Evolutionary conservation across 495 filamentous ascomycete genomes (phyloP).

Genomic region (Glarea lozoyensis): DNA sequence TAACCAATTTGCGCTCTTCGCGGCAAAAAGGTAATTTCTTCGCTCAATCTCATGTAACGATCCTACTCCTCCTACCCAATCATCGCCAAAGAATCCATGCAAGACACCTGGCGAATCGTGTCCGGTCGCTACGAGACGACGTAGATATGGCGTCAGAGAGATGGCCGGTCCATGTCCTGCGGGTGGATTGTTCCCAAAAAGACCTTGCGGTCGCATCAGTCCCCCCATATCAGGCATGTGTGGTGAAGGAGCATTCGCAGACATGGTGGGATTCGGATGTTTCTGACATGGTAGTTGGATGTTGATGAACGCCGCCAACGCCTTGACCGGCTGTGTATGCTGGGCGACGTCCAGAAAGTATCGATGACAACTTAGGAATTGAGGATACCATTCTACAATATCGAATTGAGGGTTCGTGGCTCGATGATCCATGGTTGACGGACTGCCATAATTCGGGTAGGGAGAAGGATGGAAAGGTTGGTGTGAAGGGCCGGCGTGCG

Average conservation of each 20-base stretch:
- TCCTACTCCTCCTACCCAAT: conserved; percentile 73
- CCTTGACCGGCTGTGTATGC: conserved; percentile 73
- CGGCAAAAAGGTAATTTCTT: conserved; percentile 89
- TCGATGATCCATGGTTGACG: conserved; percentile 1
- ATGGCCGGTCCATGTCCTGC: conserved; percentile 31
- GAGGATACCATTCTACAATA: conserved; percentile 88
- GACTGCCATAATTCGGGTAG: conserved; percentile 5
- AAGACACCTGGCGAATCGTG: conserved; percentile 79
- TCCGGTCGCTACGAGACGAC: conserved; percentile 83
- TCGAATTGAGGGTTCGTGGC: conserved; percentile 44
- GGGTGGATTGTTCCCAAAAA: conserved; percentile 9
- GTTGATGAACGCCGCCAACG: conserved; percentile 86
- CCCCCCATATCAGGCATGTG: conserved; percentile 17
- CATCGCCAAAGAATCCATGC: conserved; percentile 91
- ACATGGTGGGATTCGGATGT: conserved; percentile 24
- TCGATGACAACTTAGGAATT: conserved; percentile 82
- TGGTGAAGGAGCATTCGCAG: conserved; percentile 9
- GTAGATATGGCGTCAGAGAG: conserved; percentile 80
- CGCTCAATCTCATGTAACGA: conserved; percentile 82
- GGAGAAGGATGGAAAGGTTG: conserved; percentile 1
- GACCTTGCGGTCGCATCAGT: conserved; percentile 23
- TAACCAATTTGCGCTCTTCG: conserved; percentile 84
- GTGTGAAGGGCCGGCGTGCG: conserved; percentile 6
- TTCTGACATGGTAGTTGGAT: conserved; percentile 66
- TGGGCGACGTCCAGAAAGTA: conserved; percentile 94